Base-by-base conservation (phyloP, 148 eudicot genomes). In the Rhododendron williamsianum region DNA sequence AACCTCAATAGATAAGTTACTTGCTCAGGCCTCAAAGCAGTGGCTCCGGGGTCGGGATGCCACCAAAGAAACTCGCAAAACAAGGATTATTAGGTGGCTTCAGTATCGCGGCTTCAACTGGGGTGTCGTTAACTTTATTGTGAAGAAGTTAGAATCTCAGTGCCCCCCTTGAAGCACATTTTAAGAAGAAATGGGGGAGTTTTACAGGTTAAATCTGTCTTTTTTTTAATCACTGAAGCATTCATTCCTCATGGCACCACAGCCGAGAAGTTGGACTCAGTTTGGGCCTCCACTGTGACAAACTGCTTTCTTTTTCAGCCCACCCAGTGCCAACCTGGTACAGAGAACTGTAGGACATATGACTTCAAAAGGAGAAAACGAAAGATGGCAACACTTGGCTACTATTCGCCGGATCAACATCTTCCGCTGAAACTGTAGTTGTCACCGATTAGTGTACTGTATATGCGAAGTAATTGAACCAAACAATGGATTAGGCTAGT, bases 21-120 rank as follows among this genome's bases (percentile, higher is more conserved):
- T 89, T 85, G 76, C 72, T 69, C 95, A 92, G 87, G 95, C 93
- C 80, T 90, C 91, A 73, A 97, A 95, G 89, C 96, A 93, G 86
- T 97, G 99, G 99, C 86, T 87, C 60, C 89, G 92, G 84, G 83
- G 93, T 80, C 87, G 54, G 25, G 89, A 89, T 86, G 91, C 76
- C 77, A 89, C 92, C 16, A 58, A 56, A 51, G 98, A 97, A 84
- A 92, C 81, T 65, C 92, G 98, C 45, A 97, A 94, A 86, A 81
- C 92, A 85, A 93, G 98, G 88, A 87, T 97, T 15, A 84, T 94
- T 54, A 85, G 94, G 85, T 95, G 99, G 99, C 98, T 97, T 89
- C 95, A 91, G 51, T 97, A 97, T 85, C 99, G 98, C 72, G 98
- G 99, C 85, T 97, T 95, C 84, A 87, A 89, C 78, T 97, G 98